A percentile compares a stretch with the other conserved stretches of the same genome.
Conservation (phyloP, 2,329 filamentous ascomycete species). For the Beauveria brongniartii region DNA sequence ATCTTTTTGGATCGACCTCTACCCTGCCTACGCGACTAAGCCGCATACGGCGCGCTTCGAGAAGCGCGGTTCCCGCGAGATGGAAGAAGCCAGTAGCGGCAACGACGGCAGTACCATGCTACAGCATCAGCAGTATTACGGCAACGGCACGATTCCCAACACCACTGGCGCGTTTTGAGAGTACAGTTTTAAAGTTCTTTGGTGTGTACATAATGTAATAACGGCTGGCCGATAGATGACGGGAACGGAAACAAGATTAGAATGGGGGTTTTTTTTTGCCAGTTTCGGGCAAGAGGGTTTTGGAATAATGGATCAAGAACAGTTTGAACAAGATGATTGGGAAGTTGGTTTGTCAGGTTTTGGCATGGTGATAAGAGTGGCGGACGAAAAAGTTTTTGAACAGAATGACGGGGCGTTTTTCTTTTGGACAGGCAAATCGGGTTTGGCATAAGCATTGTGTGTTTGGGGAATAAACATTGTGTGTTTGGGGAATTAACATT, state of each 20-base stretch:
- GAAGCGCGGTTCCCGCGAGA: slow-evolving; percentile 19
- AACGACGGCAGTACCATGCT: not conserved
- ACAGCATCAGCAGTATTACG: not conserved
- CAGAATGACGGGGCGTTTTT: too few relatives aligned
- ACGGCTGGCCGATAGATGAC: not conserved
- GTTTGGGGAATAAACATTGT: too few relatives aligned
- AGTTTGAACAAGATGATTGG: too few relatives aligned
- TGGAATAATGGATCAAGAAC: not conserved
- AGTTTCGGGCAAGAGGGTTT: not conserved
- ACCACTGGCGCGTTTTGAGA: not conserved
- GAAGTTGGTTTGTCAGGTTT: too few relatives aligned
- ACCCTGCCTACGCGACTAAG: slow-evolving; percentile 63
- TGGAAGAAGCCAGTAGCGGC: slow-evolving; percentile 16
- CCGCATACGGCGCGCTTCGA: slow-evolving; percentile 20
- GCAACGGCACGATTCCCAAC: not conserved
- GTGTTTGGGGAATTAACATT: too few relatives aligned
- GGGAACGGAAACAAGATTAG: not conserved
- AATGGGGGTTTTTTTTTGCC: not conserved
- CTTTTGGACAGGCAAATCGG: too few relatives aligned
- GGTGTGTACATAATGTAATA: not conserved
- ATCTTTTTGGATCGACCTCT: slow-evolving; percentile 79
- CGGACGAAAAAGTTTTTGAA: too few relatives aligned
- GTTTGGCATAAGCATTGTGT: too few relatives aligned
- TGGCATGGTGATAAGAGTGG: too few relatives aligned
- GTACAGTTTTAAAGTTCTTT: too few relatives aligned